These are phyloP conservation scores for Tilletia setariae DNA, from an alignment of 1,284 basidiomycete genomes.

Conservation along the genomic window DNA sequence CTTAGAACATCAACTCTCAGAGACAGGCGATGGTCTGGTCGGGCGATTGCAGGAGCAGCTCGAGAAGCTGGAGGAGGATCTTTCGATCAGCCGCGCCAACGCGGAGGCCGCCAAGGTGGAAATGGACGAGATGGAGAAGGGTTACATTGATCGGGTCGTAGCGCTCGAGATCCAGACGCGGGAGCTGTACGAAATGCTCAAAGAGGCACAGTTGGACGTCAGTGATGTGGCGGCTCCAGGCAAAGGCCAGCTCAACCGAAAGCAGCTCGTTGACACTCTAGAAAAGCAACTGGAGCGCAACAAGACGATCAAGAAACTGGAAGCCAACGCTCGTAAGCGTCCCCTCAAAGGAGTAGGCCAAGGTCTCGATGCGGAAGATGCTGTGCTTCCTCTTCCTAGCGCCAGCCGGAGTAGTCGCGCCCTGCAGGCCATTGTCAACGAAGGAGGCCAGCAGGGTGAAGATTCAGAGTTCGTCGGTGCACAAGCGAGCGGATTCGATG, in stretches of 20 bases:
- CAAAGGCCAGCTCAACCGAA: slow-evolving; percentile 42
- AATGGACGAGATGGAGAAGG: slow-evolving; percentile 72
- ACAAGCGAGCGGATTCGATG: background rate
- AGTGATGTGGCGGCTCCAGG: slow-evolving; percentile 34
- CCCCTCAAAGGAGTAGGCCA: background rate
- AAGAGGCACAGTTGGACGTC: slow-evolving; percentile 73
- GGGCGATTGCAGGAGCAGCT: slow-evolving; percentile 75
- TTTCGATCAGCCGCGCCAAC: slow-evolving; percentile 73
- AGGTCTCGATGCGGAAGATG: too few species aligned
- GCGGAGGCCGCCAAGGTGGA: slow-evolving; percentile 59
- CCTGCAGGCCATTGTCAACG: too few species aligned
- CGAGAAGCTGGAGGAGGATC: slow-evolving; percentile 72
- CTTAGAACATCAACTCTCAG: slow-evolving; percentile 74
- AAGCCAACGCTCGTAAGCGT: slow-evolving; percentile 37
- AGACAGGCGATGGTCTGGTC: slow-evolving; percentile 77
- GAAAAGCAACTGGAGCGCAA: slow-evolving; percentile 53
- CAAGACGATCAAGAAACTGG: slow-evolving; percentile 54
- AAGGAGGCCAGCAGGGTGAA: too few species aligned
- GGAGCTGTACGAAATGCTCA: slow-evolving; percentile 80
- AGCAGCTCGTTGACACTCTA: slow-evolving; percentile 62
- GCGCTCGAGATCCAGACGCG: slow-evolving; percentile 88
- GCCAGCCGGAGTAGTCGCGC: too few species aligned
- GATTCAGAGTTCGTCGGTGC: background rate
- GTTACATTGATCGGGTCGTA: slow-evolving; percentile 80
- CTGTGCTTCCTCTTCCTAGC: too few species aligned